Evolutionary conservation across 345 rosid species (phyloP).

Genomic region (Ricinus communis): DNA sequence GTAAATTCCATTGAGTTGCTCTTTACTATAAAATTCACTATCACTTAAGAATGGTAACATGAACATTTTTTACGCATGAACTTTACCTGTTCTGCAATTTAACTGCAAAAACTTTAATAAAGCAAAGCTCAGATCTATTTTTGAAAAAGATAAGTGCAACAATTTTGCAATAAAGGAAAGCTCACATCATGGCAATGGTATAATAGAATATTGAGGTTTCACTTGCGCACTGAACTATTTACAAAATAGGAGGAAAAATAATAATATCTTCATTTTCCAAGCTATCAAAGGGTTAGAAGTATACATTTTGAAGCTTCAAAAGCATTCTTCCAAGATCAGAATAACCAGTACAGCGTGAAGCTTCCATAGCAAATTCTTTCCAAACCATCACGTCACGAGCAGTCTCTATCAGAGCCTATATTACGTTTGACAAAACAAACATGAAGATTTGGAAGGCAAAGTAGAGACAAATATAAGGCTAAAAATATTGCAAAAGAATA

Average conservation of each 20-base stretch:
- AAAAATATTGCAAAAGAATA: neutral
- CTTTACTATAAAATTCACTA: too few species aligned
- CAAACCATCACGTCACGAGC: constrained; percentile 73
- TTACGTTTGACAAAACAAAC: constrained; percentile 24
- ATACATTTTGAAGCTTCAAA: constrained; percentile 81
- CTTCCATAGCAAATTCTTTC: constrained; percentile 94
- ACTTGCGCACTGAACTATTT: neutral
- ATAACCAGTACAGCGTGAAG: constrained; percentile 76
- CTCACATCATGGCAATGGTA: neutral
- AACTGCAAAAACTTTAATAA: too few species aligned
- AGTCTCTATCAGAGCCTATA: constrained; percentile 70
- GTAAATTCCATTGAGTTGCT: too few species aligned
- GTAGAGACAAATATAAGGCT: neutral
- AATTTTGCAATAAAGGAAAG: neutral
- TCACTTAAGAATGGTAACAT: too few species aligned
- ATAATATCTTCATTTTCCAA: neutral
- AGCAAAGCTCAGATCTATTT: too few species aligned
- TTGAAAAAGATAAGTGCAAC: too few species aligned
- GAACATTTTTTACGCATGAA: too few species aligned
- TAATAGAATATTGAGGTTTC: neutral
- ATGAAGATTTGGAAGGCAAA: too few species aligned
- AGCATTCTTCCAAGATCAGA: constrained; percentile 87
- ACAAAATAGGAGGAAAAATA: neutral
- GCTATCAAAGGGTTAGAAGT: constrained; percentile 14
- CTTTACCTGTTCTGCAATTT: too few species aligned